These are phyloP conservation scores for Brassica napus DNA, from an alignment of 345 rosid genomes.

Conservation along the genomic window Da-Ae NC_063435.1:4498501-4499000, in stretches of 20 bases:
- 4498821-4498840: background rate
- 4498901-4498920: constrained; percentile 35
- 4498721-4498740: constrained; percentile 35
- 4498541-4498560: constrained; percentile 42
- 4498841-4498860: constrained; percentile 2
- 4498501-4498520: constrained; percentile 32
- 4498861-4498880: background rate
- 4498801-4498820: background rate
- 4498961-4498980: constrained; percentile 33
- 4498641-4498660: constrained; percentile 39
- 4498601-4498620: constrained; percentile 18
- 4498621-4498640: constrained; percentile 29
- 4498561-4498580: constrained; percentile 53
- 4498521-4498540: constrained; percentile 35
- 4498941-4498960: constrained; percentile 38
- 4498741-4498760: background rate
- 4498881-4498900: constrained; percentile 21
- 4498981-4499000: constrained; percentile 67
- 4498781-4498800: background rate
- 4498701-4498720: constrained; percentile 41
- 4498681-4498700: constrained; percentile 21
- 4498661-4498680: constrained; percentile 6
- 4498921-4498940: constrained; percentile 82
- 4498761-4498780: background rate
- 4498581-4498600: constrained; percentile 28